phyloP scores from a whole-genome alignment of 345 rosid species.

The Arabidopsis arenosa region DNA sequence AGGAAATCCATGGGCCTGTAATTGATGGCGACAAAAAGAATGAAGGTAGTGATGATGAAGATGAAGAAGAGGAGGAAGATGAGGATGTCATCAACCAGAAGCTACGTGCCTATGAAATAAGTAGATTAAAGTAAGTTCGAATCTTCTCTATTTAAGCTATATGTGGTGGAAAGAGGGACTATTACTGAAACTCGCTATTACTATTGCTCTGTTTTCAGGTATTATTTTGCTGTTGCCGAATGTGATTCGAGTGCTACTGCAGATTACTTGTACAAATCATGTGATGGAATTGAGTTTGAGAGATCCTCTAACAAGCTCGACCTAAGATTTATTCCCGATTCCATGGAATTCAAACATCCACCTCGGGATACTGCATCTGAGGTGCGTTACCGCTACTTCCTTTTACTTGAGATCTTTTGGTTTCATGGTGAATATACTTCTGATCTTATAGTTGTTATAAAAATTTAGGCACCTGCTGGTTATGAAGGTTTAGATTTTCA shows the following conservation, averaged over 20 bases:
- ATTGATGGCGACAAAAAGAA: conserved; percentile 59
- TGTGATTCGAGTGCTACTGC: conserved; percentile 88
- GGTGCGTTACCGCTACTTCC: conserved; percentile 51
- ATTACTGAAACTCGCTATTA: neutral
- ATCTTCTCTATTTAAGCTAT: neutral
- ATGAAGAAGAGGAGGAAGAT: conserved; percentile 49
- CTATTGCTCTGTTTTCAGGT: conserved; percentile 50
- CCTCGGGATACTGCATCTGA: conserved; percentile 86
- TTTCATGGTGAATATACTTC: neutral
- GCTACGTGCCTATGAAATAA: conserved; percentile 78
- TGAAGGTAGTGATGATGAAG: conserved; percentile 49
- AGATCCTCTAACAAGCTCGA: conserved; percentile 93
- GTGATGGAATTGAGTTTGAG: conserved; percentile 93
- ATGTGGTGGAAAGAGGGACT: neutral
- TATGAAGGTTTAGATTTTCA: conserved; percentile 80
- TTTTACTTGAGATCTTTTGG: conserved; percentile 2
- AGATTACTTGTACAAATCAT: conserved; percentile 73
- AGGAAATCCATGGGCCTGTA: conserved; percentile 90
- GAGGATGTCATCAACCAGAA: conserved; percentile 59
- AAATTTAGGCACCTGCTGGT: conserved; percentile 65
- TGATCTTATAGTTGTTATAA: conserved; percentile 4
- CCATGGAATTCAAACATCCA: conserved; percentile 87
- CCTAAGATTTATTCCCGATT: conserved; percentile 89
- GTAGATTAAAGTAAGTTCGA: conserved; percentile 69
- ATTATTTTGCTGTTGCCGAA: conserved; percentile 83